These are phyloP conservation scores for Salinomyces thailandicus DNA, from an alignment of 2,329 filamentous ascomycete species.

Conservation along the genomic window DNA sequence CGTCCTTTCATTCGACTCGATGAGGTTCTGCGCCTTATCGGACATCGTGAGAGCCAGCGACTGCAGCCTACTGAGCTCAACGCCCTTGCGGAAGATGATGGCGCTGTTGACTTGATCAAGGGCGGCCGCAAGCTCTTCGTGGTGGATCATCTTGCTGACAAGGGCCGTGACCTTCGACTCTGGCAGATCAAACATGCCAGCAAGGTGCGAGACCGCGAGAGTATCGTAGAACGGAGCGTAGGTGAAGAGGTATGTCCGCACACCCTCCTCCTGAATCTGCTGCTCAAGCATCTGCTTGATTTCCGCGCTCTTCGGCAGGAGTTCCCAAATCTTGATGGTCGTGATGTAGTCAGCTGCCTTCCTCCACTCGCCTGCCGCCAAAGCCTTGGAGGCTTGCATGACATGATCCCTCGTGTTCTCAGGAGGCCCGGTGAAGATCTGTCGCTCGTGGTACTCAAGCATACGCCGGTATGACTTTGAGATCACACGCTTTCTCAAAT, in stretches of 20 bases:
- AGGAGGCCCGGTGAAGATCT: conserved; percentile 95
- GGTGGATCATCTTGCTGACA: conserved; percentile 98
- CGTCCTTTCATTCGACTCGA: conserved; percentile 94
- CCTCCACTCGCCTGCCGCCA: conserved; percentile 97
- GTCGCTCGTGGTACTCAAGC: conserved; percentile 98
- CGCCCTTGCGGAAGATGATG: conserved; percentile 98
- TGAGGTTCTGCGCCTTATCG: conserved; percentile 91
- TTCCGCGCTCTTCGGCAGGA: conserved; percentile 83
- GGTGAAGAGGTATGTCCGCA: conserved; percentile 97
- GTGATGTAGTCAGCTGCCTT: conserved; percentile 88
- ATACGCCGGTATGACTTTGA: conserved; percentile 99
- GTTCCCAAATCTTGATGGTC: conserved; percentile 98
- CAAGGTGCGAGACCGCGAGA: conserved; percentile 72
- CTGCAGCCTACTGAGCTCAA: conserved; percentile 92
- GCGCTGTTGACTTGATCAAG: conserved; percentile 95
- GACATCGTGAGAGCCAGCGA: conserved; percentile 86
- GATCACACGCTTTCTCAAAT: conserved; percentile 94
- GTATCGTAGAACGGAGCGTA: conserved; percentile 99
- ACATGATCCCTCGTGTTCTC: conserved; percentile 99
- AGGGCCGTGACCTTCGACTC: conserved; percentile 86
- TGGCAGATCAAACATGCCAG: conserved; percentile 90
- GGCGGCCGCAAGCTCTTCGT: conserved; percentile 92
- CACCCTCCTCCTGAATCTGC: conserved; percentile 97
- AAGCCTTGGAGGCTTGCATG: conserved; percentile 96
- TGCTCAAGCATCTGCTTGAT: conserved; percentile 96